Base-by-base conservation (phyloP, 805 yeast genomes). In the Clavispora asparagi region DNA sequence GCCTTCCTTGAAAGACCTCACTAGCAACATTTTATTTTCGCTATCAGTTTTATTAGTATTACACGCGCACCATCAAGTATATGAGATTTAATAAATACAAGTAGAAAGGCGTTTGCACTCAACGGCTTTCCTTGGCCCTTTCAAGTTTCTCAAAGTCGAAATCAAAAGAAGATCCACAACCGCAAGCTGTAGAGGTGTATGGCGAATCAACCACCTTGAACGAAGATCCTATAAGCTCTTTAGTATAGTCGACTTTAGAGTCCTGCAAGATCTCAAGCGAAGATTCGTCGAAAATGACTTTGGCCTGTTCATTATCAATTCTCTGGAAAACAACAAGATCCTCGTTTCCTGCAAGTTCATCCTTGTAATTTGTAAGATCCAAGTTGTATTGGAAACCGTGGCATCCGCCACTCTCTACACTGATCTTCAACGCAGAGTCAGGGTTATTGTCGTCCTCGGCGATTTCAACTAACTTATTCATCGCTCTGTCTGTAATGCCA, bases 381-480 rank as follows among this genome's bases (percentile, higher is more conserved):
- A 94, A 70, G 52, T 85, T 77, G 61, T 94, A 94, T 65, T 94
- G 98, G 66, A 88, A 94, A 16, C 99, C 99, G 64, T 94, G 99
- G 63, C 99, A 94, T 1, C 99, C 99, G 9, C 99, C 99, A 59
- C 95, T 85, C 56, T 90, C 97, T 9, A 94, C 97, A 11, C 74
- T 69, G 4, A 92, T 79, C 43, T 85, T 71, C 16, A 92, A 68
- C 0, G 89, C 88, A n/a, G 82, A 58, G 30, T 80, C 68, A 0
- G 81, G 79, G 44, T 83, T 77, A 8, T 68, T 53, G 46, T 87
- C 95, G 9, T 69, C 71, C 7, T 61, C 54, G 11, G 81, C 74
- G 9, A 88, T 74, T 3, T 55, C 56, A 27, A 73, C 74, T 38
- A 88, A 67, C 61, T 84, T 85, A 8, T 60, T 61, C 27, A 74